Percentiles rank a stretch among this genome's conserved stretches.
phyloP scores from a whole-genome alignment of 2,329 filamentous ascomycete species.

The Alternaria sp. region DNA sequence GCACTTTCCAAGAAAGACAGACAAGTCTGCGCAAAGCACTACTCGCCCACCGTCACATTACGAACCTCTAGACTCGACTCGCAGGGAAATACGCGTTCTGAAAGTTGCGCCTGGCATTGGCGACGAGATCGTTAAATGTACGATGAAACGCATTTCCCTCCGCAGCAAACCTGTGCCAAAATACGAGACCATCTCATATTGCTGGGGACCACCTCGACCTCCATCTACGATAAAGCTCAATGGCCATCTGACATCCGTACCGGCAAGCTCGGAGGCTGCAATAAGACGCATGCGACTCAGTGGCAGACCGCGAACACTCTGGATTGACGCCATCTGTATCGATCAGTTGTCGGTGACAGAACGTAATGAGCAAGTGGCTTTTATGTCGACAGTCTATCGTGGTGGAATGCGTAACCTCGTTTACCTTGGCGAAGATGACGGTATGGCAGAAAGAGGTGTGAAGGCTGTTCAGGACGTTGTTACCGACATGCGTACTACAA shows the following conservation, averaged over 20 bases:
- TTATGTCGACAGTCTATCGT: accelerated
- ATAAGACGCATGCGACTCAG: neutral
- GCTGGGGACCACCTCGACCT: accelerated
- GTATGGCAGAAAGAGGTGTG: neutral
- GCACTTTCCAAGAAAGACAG: too few species aligned
- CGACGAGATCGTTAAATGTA: neutral
- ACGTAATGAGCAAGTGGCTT: neutral
- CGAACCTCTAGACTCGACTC: neutral
- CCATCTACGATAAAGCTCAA: neutral
- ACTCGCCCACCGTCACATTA: neutral
- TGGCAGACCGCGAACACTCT: neutral
- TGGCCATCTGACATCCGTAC: accelerated
- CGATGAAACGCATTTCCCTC: neutral
- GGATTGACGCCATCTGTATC: neutral
- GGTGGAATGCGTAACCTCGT: neutral
- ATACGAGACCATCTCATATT: neutral
- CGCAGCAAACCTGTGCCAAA: accelerated
- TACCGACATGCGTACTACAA: accelerated
- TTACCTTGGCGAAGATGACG: neutral
- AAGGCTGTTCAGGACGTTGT: neutral
- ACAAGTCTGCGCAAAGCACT: too few species aligned
- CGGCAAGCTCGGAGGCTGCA: neutral
- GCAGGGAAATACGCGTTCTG: neutral
- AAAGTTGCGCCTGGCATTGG: neutral
- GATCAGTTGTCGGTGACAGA: neutral